Evolutionary conservation across 495 filamentous ascomycete species (phyloP).

Genomic region (Sphaerosporella brunnea): DNA sequence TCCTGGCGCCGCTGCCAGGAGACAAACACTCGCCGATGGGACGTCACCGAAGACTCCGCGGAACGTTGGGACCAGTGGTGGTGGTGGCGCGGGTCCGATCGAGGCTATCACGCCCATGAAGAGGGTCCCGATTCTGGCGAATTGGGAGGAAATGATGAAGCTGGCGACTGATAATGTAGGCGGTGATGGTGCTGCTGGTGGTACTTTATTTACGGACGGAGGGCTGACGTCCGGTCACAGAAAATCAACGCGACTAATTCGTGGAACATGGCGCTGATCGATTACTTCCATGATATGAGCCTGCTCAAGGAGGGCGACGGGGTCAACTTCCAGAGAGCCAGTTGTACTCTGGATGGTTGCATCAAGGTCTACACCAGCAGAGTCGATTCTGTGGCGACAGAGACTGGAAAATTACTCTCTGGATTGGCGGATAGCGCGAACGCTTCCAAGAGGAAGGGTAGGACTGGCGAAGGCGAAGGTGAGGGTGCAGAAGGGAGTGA

Average conservation of each 20-base stretch:
- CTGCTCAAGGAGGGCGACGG: slow-evolving; percentile 87
- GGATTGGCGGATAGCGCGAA: slow-evolving; percentile 86
- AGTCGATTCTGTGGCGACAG: slow-evolving; percentile 94
- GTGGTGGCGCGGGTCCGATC: slow-evolving; percentile 39
- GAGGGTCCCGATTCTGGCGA: slow-evolving; percentile 83
- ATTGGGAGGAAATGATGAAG: slow-evolving; percentile 99
- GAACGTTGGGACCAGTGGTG: slow-evolving; percentile 31
- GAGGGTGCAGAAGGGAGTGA: slow-evolving; percentile 49
- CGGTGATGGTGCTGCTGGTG: background rate
- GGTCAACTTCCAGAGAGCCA: slow-evolving; percentile 97
- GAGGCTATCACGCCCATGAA: slow-evolving; percentile 88
- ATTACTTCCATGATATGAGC: slow-evolving; percentile 99
- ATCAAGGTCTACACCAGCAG: slow-evolving; percentile 98
- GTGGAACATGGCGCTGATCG: slow-evolving; percentile 98
- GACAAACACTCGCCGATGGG: slow-evolving; percentile 43
- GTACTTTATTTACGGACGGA: background rate
- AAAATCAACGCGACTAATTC: slow-evolving; percentile 99
- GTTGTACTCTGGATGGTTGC: slow-evolving; percentile 93
- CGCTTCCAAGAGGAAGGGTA: slow-evolving; percentile 48
- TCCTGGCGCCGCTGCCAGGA: slow-evolving; percentile 47
- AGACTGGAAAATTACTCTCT: slow-evolving; percentile 89
- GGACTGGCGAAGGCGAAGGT: slow-evolving; percentile 42
- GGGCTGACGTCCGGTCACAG: slow-evolving; percentile 13
- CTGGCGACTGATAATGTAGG: slow-evolving; percentile 84
- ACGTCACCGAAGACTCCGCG: slow-evolving; percentile 36